Evolutionary conservation across 768 basidiomycete genomes (phyloP), one percentile per base, ranked within the genome.

Genomic region (Astraeus odoratus): DNA sequence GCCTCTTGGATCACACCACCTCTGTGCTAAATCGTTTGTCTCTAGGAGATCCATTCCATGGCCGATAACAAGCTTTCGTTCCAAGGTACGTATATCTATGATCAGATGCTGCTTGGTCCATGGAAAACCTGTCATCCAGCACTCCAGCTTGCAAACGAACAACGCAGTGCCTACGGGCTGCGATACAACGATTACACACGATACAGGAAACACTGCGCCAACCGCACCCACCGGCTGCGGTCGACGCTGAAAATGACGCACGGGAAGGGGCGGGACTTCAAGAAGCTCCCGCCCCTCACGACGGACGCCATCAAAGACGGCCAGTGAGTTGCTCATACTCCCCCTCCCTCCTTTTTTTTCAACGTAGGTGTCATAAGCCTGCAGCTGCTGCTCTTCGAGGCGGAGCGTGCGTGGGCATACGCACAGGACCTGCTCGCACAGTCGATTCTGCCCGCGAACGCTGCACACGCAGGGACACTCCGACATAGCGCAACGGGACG

Each of bases 131-230:
- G 34, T 38, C 34, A 35, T n/a, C 39, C 51, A 96, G 92, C 90
- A 19, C 73, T 96, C 30, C 81, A 82, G 57, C 74, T 91, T 42
- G 80, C 79, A 30, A 93, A 94, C 61, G 84, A 90, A 59, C 91
- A 96, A 58, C 81, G 95, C 45, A 90, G 75, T 51, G 81, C 87
- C 3, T 95, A 94, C 63, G 95, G 95, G 5, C 68, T 96, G 50
- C 81, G 94, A 50, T 93, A 90, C 60, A 88, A 84, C 57, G 94
- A 98, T 60, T 85, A 81, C 63, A 69, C 73, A 43, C 81, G 93
- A 42, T 97, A 97, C 67, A 90, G 93, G 54, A 91, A 91, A 54
- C 93, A 98, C 57, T 95, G 92, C 60, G 81, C 86, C 5, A 91
- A 92, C 61, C 81, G 88, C 57, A 86, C 93, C 0, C 91, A 93